Base-by-base conservation (phyloP, 192 early-diverging fungal genomes). In the Coemansia interrupta region DNA sequence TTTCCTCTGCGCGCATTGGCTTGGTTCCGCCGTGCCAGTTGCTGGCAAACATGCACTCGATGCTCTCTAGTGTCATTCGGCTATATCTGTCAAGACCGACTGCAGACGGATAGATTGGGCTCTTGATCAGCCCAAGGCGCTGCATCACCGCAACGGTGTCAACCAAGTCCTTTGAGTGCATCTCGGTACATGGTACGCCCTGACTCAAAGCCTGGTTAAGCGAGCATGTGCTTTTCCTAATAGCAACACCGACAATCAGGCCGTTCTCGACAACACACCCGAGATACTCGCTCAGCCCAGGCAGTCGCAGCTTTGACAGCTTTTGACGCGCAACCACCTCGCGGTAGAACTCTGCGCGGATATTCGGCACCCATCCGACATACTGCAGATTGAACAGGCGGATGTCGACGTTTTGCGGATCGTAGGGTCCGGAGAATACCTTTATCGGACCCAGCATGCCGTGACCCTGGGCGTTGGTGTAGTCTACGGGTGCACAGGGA, bases 251-350 rank as follows among this genome's bases (percentile, higher is more conserved):
- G 11, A 52, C 41, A 24, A 64, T 45, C 8, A 64, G 20, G 10
- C 63, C 63, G 38, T 64, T 56, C 30, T 64, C 55, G 1, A 64
- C 48, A 0, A 64, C 48, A 20, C 63, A 64, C 0, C 63, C 63
- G 1, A 51, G 41, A 22, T 57, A 64, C 47, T 28, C 28, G 36
- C 18, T 38, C 3, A 64, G 12, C 8, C 42, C 63, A n/a, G 63
- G 63, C 15, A 51, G 18, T 26, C 43, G 23, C 24, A 64, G 38
- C 12, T 42, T 20, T 24, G 46, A 20, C 7, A 57, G 28, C 24
- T 39, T 30, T 38, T 64, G 46, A 0, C 46, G 45, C 19, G 52
- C 46, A 30, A 57, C 28, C 3, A 64, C 54, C 29, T 57, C 63
- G 17, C 36, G 28, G 55, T 57, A 56, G 55, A 47, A 64, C 36